These are phyloP conservation scores for Asterochloris sp. DNA, from an alignment of 139 green algal genomes.

Conservation along the genomic window DNA sequence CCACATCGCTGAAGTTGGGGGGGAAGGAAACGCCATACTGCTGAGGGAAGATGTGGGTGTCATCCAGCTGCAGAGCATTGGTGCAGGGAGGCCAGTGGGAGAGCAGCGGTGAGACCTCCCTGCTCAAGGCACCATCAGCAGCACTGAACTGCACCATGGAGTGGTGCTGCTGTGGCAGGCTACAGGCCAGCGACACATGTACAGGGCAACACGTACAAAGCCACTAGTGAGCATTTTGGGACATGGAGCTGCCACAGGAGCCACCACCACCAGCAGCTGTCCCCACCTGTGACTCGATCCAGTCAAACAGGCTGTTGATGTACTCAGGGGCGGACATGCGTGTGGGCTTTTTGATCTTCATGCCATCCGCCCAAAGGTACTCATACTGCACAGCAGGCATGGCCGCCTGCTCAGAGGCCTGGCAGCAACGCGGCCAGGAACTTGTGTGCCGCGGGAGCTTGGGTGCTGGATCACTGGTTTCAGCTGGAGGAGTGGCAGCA, in stretches of 20 bases:
- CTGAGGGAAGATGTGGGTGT: slow-evolving; percentile 86
- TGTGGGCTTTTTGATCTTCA: slow-evolving; percentile 92
- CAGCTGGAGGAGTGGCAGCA: too few species aligned
- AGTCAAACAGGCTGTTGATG: slow-evolving; percentile 95
- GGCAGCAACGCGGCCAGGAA: background rate
- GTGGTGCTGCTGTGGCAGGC: too few species aligned
- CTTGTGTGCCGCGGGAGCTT: background rate
- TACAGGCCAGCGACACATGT: too few species aligned
- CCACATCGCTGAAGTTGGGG: slow-evolving; percentile 78
- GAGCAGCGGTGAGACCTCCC: background rate
- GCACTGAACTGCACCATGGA: background rate
- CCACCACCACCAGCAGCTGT: background rate
- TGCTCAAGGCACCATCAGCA: background rate
- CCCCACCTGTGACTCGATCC: slow-evolving; percentile 90
- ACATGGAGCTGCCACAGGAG: too few species aligned
- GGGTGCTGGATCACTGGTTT: too few species aligned
- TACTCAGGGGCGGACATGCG: slow-evolving; percentile 92
- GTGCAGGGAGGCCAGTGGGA: background rate
- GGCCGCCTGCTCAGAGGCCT: background rate
- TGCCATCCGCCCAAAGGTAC: slow-evolving; percentile 96
- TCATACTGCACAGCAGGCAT: slow-evolving; percentile 76
- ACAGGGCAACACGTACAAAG: too few species aligned
- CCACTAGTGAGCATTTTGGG: too few species aligned
- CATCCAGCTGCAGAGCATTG: slow-evolving; percentile 69
- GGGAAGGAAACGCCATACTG: slow-evolving; percentile 85